phyloP scores from a whole-genome alignment of 768 basidiomycete genomes.

The Trametes coccinea region DNA sequence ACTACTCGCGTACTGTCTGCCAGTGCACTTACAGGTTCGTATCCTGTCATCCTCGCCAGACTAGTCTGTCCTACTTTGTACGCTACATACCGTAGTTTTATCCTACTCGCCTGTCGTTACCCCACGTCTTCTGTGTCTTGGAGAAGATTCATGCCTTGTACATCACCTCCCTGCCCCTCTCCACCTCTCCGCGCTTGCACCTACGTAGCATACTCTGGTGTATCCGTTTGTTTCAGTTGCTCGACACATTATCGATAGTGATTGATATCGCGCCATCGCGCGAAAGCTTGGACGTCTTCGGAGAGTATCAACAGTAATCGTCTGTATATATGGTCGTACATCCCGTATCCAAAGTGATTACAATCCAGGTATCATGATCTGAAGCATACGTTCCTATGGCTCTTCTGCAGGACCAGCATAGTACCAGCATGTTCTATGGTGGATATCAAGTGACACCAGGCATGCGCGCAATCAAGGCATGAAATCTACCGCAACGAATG shows the following conservation, averaged over 20 bases:
- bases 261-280: too few species aligned
- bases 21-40: not conserved
- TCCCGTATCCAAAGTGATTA: too few species aligned
- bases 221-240: not conserved
- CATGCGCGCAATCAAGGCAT: not conserved
- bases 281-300: not conserved
- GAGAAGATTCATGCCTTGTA: not conserved
- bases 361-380: too few species aligned
- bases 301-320: not conserved
- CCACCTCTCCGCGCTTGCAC: not conserved
- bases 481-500: not conserved
- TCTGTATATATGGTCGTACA: too few species aligned
- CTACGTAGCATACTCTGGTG: not conserved
- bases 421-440: too few species aligned
- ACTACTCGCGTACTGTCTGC: not conserved
- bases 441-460: too few species aligned
- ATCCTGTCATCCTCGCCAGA: not conserved
- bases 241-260: not conserved
- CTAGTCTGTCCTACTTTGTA: conserved; percentile 6
- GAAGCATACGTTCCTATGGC: too few species aligned
- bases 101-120: not conserved
- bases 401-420: too few species aligned
- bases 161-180: not conserved
- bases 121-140: not conserved
- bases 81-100: not conserved